Base-by-base conservation (phyloP, 257 asterid species). In the Salvia hispanica region DNA sequence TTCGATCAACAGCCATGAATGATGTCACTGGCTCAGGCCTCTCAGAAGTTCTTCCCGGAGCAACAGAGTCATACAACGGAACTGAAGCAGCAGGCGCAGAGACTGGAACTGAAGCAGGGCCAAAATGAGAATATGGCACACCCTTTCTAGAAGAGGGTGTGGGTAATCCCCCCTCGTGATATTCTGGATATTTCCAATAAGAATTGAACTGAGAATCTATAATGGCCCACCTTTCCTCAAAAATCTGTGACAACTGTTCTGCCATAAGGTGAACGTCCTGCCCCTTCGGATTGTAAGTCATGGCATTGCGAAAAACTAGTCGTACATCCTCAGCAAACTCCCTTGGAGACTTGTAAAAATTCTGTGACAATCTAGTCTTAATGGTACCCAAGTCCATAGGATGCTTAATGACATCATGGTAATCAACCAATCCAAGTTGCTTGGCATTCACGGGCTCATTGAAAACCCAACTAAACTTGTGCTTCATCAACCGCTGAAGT, bases 341-440 rank as follows among this genome's bases (percentile, higher is more conserved):
- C 79, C 76, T 76, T 0, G 95, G 90, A 48, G 90, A 80, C 71
- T 83, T 86, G 86, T 92, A 92, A 82, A 66, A 73, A 51, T 87
- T 83, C 71, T 89, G 83, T 3, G 93, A 74, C 52, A 92, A 67
- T 71, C 87, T 81, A 43, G 73, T 74, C 83, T 86, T 92, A 52
- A 92, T 83, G 40, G 98, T 87, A 51, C 96, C 96, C 75, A 92
- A 82, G 83, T 92, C 98, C 98, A 92, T 92, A 3, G 98, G 98
- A 51, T 82, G 81, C 77, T 80, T 89, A 47, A 92, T 89, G 65
- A 92, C 78, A 58, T 74, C 87, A 79, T 86, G 87, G 74, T 92
- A 92, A 83, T 92, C 98, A 60, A 76, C 89, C 66, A 87, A 78
- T 39, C 88, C 84, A 67, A 89, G 78, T 39, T 77, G 79, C 80